Evolutionary conservation across 2,329 filamentous ascomycete species (phyloP).

Genomic region (Trichoderma hamatum): DNA sequence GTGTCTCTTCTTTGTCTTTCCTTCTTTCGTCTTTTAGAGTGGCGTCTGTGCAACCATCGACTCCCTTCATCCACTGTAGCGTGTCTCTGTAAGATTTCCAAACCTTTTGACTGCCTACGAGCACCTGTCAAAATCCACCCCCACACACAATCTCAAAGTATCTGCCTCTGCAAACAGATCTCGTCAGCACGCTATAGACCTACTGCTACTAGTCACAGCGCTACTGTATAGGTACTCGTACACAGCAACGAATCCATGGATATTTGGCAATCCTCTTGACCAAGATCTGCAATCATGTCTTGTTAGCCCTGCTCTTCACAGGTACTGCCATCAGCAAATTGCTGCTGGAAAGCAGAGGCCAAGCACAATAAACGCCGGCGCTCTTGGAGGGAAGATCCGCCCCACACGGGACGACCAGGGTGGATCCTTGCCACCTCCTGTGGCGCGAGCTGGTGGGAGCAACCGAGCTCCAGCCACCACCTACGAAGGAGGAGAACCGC

Average conservation of each 20-base stretch:
- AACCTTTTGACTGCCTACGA: neutral
- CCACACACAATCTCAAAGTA: neutral
- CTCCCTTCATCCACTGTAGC: neutral
- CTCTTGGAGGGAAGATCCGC: slow-evolving; percentile 13
- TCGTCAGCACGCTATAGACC: neutral
- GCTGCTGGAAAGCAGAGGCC: neutral
- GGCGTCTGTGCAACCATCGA: neutral
- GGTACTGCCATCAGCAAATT: neutral
- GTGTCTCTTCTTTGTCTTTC: neutral
- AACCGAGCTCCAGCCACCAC: slow-evolving; percentile 32
- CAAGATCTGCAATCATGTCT: neutral
- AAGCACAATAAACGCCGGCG: slow-evolving; percentile 9
- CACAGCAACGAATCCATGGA: neutral
- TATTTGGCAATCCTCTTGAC: neutral
- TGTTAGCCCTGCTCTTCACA: neutral
- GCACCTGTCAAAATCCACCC: neutral
- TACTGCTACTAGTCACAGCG: too few relatives aligned
- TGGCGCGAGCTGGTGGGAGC: slow-evolving; percentile 32
- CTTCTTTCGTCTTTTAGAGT: neutral
- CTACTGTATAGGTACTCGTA: too few relatives aligned
- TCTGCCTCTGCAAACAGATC: neutral
- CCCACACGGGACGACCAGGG: slow-evolving; percentile 24
- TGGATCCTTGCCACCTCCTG: slow-evolving; percentile 32
- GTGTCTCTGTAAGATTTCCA: neutral
- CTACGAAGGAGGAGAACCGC: neutral